A percentile compares a stretch with the other conserved stretches of the same genome.
Conservation (phyloP, 1,284 basidiomycete genomes). For the Bondarzewia mesenterica region DNA sequence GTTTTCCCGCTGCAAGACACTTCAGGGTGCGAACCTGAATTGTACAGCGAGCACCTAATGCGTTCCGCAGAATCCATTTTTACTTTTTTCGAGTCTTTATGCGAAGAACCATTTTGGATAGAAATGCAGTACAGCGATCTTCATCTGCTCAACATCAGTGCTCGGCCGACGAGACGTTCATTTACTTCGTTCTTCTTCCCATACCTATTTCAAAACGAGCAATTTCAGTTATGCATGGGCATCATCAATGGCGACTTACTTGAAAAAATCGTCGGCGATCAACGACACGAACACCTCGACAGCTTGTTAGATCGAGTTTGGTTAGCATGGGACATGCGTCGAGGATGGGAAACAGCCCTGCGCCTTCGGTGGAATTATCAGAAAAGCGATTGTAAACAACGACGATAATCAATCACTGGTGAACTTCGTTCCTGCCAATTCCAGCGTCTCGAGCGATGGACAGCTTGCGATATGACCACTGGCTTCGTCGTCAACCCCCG, state of each 20-base stretch:
- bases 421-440: constrained; percentile 50
- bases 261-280: constrained; percentile 64
- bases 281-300: constrained; percentile 48
- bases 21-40: no score
- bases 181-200: constrained; percentile 30
- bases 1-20: no score
- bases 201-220: constrained; percentile 28
- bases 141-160: no score
- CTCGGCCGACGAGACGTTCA: no score
- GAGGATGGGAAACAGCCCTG: constrained; percentile 47
- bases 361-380: constrained; percentile 28
- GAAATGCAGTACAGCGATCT: no score
- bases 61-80: no score
- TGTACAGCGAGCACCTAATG: no score
- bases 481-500: constrained; percentile 49
- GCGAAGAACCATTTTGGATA: no score
- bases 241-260: constrained; percentile 23
- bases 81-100: no score
- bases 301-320: constrained; percentile 56
- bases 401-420: constrained; percentile 33
- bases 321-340: constrained; percentile 45
- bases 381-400: not conserved
- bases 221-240: not conserved
- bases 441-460: constrained; percentile 35
- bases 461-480: constrained; percentile 47